These are phyloP conservation scores for Tilletia setariae DNA, from an alignment of 1,284 basidiomycete species.

Conservation along the genomic window DNA sequence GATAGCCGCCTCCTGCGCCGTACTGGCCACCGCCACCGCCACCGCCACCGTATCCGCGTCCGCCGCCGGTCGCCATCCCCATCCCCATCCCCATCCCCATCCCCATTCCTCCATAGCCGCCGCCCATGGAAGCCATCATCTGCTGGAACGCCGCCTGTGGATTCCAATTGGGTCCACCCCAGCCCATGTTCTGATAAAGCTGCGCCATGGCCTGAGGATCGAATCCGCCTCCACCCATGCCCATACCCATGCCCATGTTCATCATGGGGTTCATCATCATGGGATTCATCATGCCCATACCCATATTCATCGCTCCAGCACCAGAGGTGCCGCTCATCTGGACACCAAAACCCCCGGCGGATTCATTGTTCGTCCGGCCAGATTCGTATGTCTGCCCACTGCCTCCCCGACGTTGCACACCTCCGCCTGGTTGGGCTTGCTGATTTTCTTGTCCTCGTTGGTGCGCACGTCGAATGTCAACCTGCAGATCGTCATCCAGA, in stretches of 20 bases:
- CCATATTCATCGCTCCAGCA: conserved; percentile 64
- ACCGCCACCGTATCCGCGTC: conserved; percentile 53
- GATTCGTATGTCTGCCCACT: conserved; percentile 20
- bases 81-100: conserved; percentile 33
- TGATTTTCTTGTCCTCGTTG: background rate
- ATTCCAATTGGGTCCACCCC: conserved; percentile 46
- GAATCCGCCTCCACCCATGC: conserved; percentile 44
- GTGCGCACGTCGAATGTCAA: conserved; percentile 21
- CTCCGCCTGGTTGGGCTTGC: background rate
- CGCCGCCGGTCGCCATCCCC: conserved; percentile 60
- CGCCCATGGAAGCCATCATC: conserved; percentile 41
- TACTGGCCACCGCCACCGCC: conserved; percentile 54
- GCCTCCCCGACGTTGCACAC: conserved; percentile 18
- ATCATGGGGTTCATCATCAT: conserved; percentile 26
- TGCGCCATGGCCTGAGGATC: conserved; percentile 60
- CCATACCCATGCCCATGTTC: background rate
- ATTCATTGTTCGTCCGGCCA: conserved; percentile 19
- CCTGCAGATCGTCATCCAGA: conserved; percentile 19
- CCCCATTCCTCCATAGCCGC: conserved; percentile 29
- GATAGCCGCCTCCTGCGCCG: conserved; percentile 26
- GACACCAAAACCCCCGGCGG: conserved; percentile 16
- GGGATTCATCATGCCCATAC: conserved; percentile 34
- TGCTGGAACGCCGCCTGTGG: conserved; percentile 52
- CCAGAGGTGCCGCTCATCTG: conserved; percentile 62
- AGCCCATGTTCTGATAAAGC: conserved; percentile 62